A percentile compares a stretch with the other conserved stretches of the same genome.
phyloP scores from a whole-genome alignment of 192 early-diverging fungal species.

The Gryganskiella cystojenkinii region DNA sequence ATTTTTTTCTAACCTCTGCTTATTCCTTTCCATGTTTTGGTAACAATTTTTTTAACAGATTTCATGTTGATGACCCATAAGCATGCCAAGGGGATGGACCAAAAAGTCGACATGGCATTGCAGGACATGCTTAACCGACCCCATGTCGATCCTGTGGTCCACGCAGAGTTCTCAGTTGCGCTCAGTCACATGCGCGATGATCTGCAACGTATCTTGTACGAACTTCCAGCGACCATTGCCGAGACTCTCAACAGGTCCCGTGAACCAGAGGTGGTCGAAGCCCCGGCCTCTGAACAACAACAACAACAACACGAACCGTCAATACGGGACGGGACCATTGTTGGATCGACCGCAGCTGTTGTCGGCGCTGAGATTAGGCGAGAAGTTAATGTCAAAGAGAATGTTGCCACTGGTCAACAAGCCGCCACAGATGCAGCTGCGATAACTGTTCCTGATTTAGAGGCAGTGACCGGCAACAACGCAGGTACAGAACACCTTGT shows the following conservation, averaged over 20 bases:
- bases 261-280: background rate
- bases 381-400: too few species aligned
- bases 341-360: background rate
- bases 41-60: background rate
- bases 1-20: too few species aligned
- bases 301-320: too few species aligned
- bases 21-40: background rate
- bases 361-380: background rate
- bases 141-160: background rate
- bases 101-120: background rate
- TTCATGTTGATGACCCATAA: background rate
- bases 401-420: too few species aligned
- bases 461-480: too few species aligned
- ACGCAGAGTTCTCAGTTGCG: background rate
- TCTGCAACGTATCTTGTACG: background rate
- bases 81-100: constrained; percentile 2
- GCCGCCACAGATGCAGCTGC: too few species aligned
- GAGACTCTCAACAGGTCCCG: background rate
- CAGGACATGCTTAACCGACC: background rate
- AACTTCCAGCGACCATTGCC: background rate
- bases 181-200: background rate
- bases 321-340: too few species aligned
- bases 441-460: too few species aligned
- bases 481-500: background rate
- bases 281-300: too few species aligned